These are phyloP conservation scores for Pilasporangium apinafurcum DNA, from an alignment of 352 stramenopile genomes.

Conservation along the genomic window DNA sequence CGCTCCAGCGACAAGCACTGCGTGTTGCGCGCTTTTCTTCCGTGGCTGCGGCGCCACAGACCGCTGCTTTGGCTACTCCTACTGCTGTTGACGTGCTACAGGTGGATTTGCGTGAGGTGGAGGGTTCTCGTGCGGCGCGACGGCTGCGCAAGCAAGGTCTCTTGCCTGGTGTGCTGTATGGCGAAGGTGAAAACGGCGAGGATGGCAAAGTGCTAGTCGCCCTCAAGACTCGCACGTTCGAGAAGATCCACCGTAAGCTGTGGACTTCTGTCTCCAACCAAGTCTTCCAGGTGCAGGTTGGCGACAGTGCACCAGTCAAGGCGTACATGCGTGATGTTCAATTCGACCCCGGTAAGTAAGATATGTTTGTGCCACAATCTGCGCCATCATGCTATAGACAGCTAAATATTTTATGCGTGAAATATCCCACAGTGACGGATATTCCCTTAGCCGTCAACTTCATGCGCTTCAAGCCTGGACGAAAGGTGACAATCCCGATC, in stretches of 20 bases:
- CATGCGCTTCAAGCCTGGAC: conserved; percentile 87
- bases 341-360: conserved; percentile 56
- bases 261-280: conserved; percentile 86
- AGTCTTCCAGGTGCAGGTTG: conserved; percentile 79
- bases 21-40: conserved; percentile 45
- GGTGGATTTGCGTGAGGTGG: conserved; percentile 47
- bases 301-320: conserved; percentile 55
- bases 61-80: conserved; percentile 4
- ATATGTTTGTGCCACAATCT: neutral
- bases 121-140: conserved; percentile 73
- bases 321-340: conserved; percentile 85
- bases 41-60: conserved; percentile 14
- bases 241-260: conserved; percentile 80
- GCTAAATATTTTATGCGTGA: too few species aligned
- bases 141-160: conserved; percentile 77
- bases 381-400: neutral
- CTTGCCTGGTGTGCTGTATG: conserved; percentile 80
- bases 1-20: conserved; percentile 35
- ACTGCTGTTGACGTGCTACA: conserved; percentile 31
- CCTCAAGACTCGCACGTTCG: conserved; percentile 65
- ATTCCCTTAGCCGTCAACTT: conserved; percentile 87
- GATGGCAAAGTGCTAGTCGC: conserved; percentile 70
- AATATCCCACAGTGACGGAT: conserved; percentile 65
- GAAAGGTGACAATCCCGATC: conserved; percentile 90
- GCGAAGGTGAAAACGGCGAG: conserved; percentile 62